Conservation (phyloP, 2,329 filamentous ascomycete species). For the Triangularia setosa region DNA sequence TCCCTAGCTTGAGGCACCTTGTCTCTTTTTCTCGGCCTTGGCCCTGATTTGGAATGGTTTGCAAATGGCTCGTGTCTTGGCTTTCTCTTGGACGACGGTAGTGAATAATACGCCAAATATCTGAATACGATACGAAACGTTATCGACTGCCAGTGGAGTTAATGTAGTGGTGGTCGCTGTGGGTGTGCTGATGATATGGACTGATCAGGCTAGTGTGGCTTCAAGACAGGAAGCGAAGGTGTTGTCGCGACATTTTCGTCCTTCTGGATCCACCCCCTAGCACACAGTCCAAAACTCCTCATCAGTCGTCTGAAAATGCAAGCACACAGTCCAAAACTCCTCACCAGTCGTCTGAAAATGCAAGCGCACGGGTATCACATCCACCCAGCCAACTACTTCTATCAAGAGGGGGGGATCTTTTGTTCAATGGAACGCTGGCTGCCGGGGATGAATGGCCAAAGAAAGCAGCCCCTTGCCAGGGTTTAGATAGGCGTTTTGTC, state of each 20-base stretch:
- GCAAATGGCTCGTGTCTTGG: not conserved
- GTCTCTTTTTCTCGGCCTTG: not conserved
- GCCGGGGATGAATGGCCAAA: not conserved
- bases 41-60: not conserved
- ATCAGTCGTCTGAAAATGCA: not conserved
- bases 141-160: not conserved
- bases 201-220: not conserved
- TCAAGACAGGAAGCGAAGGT: not conserved
- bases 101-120: not conserved
- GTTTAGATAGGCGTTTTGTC: not conserved
- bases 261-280: not conserved
- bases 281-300: not conserved
- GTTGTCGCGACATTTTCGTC: not conserved
- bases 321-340: not conserved
- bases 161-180: not conserved
- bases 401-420: not conserved
- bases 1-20: not conserved
- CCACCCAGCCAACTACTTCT: not conserved
- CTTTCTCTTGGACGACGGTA: not conserved
- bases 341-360: not conserved
- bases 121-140: not conserved
- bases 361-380: not conserved
- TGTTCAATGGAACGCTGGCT: not conserved
- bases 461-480: not conserved
- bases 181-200: not conserved